Conservation (phyloP, 768 basidiomycete species). For the Clathrus columnatus region DNA sequence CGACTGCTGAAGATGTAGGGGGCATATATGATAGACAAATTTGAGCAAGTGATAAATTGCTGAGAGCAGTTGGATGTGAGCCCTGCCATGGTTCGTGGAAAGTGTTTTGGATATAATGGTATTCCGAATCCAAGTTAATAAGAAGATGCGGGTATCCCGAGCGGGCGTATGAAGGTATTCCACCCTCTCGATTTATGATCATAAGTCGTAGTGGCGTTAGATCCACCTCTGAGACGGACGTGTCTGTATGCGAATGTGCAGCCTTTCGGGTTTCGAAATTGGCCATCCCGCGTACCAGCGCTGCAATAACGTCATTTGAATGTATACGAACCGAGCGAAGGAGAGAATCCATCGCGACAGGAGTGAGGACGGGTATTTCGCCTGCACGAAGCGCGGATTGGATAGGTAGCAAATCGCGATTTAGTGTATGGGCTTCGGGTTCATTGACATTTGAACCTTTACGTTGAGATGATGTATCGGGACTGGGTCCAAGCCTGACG, state of each 20-base stretch:
- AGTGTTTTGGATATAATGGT: conserved; percentile 72
- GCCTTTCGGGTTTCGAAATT: conserved; percentile 18
- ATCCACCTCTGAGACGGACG: conserved; percentile 47
- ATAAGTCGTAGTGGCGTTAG: conserved; percentile 92
- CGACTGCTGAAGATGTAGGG: conserved; percentile 82
- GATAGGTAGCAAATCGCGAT: conserved; percentile 73
- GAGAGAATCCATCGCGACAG: conserved; percentile 86
- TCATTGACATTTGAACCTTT: conserved; percentile 28
- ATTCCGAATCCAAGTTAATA: conserved; percentile 88
- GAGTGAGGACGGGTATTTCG: conserved; percentile 93
- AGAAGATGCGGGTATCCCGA: conserved; percentile 90
- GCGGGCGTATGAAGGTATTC: conserved; percentile 95
- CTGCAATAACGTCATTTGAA: conserved; percentile 81
- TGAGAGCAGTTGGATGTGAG: conserved; percentile 75
- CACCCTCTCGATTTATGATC: conserved; percentile 95
- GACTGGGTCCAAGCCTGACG: conserved; percentile 65
- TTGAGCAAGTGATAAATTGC: conserved; percentile 76
- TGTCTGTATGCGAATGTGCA: conserved; percentile 11
- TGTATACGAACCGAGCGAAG: conserved; percentile 80
- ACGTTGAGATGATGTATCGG: conserved; percentile 28
- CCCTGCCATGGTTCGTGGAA: conserved; percentile 70
- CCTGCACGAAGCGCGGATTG: conserved; percentile 85
- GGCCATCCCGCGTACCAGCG: conserved; percentile 79
- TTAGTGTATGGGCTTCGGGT: conserved; percentile 74
- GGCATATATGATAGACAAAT: conserved; percentile 92